Percentiles rank a stretch among this genome's conserved stretches.
phyloP scores from a whole-genome alignment of 176 grass and related monocot genomes.

The Panicum miliaceum region DNA sequence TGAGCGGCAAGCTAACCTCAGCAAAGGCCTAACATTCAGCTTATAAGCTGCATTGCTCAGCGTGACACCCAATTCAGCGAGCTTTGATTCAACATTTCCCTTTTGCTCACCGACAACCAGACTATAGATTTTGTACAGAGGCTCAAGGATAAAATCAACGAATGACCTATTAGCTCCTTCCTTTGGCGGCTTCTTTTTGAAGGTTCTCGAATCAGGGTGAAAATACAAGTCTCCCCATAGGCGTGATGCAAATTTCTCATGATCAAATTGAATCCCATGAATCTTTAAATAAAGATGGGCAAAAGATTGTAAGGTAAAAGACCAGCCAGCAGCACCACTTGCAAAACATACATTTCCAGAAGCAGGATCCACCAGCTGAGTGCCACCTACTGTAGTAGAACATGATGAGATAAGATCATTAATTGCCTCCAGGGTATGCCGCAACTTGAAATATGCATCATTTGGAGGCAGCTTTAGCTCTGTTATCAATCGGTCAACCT shows the following conservation, averaged over 20 bases:
- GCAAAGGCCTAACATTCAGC: conserved; percentile 88
- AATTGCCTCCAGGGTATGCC: conserved; percentile 86
- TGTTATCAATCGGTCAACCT: conserved; percentile 96
- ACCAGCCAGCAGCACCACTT: conserved; percentile 94
- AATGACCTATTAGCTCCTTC: conserved; percentile 98
- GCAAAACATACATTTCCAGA: conserved; percentile 97
- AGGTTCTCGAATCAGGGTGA: conserved; percentile 80
- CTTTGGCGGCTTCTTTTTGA: conserved; percentile 91
- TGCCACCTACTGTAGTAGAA: conserved; percentile 86
- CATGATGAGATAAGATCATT: conserved; percentile 94
- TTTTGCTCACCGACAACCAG: conserved; percentile 94
- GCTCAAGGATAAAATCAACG: conserved; percentile 91
- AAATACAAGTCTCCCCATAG: conserved; percentile 97
- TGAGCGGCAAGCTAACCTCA: conserved; percentile 95
- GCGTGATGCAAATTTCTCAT: conserved; percentile 86
- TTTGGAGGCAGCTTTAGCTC: conserved; percentile 94
- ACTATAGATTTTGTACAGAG: conserved; percentile 98
- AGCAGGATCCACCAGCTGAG: conserved; percentile 80
- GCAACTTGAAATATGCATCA: conserved; percentile 97
- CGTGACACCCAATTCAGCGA: conserved; percentile 84
- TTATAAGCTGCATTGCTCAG: conserved; percentile 94
- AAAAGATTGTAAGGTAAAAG: conserved; percentile 98
- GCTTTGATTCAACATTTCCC: conserved; percentile 74
- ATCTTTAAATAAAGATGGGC: conserved; percentile 85
- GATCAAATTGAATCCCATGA: conserved; percentile 88